A percentile compares a stretch with the other conserved stretches of the same genome.
Evolutionary conservation across 169 alveolate genomes (phyloP).

Genomic region (Theileria sp.): DNA sequence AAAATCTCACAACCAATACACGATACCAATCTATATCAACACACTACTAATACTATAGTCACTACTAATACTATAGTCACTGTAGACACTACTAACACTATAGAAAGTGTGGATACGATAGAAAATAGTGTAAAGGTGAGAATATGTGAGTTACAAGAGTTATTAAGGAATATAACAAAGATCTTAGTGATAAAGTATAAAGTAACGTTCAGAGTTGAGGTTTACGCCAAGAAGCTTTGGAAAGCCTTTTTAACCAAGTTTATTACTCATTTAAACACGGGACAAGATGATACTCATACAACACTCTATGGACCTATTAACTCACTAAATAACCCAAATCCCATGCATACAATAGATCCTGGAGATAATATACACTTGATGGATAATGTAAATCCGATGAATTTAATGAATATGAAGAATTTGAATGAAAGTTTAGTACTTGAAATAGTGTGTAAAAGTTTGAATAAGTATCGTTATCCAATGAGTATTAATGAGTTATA

Average conservation of each 20-base stretch:
- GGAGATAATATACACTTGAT: too few relatives aligned
- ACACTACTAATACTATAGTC: too few relatives aligned
- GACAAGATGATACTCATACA: neutral
- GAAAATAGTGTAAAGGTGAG: neutral
- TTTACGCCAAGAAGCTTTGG: slow-evolving; percentile 55
- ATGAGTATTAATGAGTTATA: slow-evolving; percentile 35
- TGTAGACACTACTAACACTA: neutral
- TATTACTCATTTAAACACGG: neutral
- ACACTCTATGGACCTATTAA: too few relatives aligned
- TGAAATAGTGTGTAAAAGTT: slow-evolving; percentile 14
- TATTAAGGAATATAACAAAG: slow-evolving; percentile 39
- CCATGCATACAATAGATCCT: too few relatives aligned
- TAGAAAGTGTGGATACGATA: neutral
- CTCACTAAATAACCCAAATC: too few relatives aligned
- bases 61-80: too few relatives aligned
- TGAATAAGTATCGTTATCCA: slow-evolving; percentile 46
- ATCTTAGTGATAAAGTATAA: slow-evolving; percentile 35
- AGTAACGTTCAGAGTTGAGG: slow-evolving; percentile 40
- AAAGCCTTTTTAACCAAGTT: neutral
- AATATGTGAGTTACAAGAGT: slow-evolving; percentile 29
- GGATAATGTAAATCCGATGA: too few relatives aligned
- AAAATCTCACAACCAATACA: slow-evolving; percentile 31
- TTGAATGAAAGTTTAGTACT: slow-evolving; percentile 39
- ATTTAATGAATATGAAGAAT: neutral
- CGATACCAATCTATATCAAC: slow-evolving; percentile 19